phyloP scores from a whole-genome alignment of 2,329 filamentous ascomycete genomes.

The Lachnum nothofagi region DNA sequence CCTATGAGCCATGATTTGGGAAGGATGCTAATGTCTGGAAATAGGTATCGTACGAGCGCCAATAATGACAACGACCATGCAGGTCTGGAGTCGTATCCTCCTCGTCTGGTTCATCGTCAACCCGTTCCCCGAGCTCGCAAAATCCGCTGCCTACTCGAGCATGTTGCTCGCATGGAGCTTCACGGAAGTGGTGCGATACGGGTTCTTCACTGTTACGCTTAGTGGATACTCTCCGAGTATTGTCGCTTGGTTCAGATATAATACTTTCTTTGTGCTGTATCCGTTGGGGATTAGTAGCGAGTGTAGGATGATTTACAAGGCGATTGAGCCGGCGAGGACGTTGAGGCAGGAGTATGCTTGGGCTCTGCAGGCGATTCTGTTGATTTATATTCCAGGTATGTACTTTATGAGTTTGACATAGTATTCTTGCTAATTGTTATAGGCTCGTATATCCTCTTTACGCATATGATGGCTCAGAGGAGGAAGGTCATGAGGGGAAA shows the following conservation, averaged over 20 bases:
- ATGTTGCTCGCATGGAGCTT: conserved; percentile 85
- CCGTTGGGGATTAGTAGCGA: conserved; percentile 87
- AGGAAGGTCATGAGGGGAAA: conserved; percentile 68
- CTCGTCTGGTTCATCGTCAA: conserved; percentile 83
- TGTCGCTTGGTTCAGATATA: conserved; percentile 81
- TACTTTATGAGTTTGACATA: neutral
- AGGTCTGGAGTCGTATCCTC: conserved; percentile 80
- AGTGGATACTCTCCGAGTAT: conserved; percentile 54
- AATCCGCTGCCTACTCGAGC: conserved; percentile 59
- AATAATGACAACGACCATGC: conserved; percentile 78
- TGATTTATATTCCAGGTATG: conserved; percentile 75
- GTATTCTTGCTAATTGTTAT: conserved; percentile 16
- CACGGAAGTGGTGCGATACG: conserved; percentile 90
- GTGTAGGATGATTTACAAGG: conserved; percentile 70
- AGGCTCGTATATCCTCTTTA: conserved; percentile 73
- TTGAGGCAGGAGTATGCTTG: conserved; percentile 50
- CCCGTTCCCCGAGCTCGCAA: conserved; percentile 63
- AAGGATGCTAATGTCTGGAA: no score
- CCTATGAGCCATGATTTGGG: no score
- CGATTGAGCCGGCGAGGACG: conserved; percentile 55
- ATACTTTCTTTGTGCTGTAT: conserved; percentile 89
- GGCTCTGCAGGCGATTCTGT: conserved; percentile 59
- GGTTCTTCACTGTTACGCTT: conserved; percentile 77
- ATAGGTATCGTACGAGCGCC: conserved; percentile 80
- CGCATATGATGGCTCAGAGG: conserved; percentile 91